Percentiles rank a stretch among this genome's conserved stretches.
phyloP scores from a whole-genome alignment of 306 rosid species.

The Cucurbita maxima region DNA sequence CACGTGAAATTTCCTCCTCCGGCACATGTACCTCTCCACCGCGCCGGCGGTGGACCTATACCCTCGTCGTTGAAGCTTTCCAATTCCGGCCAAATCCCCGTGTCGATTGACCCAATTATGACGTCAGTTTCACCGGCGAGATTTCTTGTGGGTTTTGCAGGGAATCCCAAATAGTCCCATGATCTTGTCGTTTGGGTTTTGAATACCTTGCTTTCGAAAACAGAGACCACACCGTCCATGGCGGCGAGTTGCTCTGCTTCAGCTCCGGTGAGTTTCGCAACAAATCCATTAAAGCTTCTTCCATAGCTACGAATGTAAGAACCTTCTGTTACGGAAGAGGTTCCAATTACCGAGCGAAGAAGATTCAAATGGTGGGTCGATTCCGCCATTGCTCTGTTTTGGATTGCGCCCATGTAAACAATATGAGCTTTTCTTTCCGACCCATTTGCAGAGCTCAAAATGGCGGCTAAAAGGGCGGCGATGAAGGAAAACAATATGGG shows the following conservation, averaged over 20 bases:
- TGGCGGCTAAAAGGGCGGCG: not conserved
- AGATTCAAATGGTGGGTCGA: conserved; percentile 1
- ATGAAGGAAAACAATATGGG: not conserved
- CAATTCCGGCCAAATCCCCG: conserved; percentile 21
- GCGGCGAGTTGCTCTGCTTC: conserved; percentile 10
- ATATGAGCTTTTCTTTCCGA: conserved; percentile 7
- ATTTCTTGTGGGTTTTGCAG: not conserved
- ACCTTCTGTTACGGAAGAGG: not conserved
- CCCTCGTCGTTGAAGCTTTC: conserved; percentile 18
- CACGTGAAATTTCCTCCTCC: conserved; percentile 18
- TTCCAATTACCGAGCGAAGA: not conserved
- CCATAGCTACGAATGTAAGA: conserved; percentile 9
- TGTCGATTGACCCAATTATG: conserved; percentile 16
- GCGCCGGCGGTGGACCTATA: conserved; percentile 13
- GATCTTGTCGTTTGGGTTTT: conserved; percentile 22
- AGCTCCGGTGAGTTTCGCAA: conserved; percentile 7
- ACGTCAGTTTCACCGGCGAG: conserved; percentile 4
- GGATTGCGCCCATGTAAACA: conserved; percentile 12
- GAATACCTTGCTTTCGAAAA: conserved; percentile 7
- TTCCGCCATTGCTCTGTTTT: not conserved
- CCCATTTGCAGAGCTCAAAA: not conserved
- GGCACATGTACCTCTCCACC: conserved; percentile 19
- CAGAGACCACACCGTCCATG: conserved; percentile 15
- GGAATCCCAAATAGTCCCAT: conserved; percentile 24
- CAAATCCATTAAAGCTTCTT: conserved; percentile 27